Conservation (phyloP, 163 green algal species). For the Prototheca cutis region DNA sequence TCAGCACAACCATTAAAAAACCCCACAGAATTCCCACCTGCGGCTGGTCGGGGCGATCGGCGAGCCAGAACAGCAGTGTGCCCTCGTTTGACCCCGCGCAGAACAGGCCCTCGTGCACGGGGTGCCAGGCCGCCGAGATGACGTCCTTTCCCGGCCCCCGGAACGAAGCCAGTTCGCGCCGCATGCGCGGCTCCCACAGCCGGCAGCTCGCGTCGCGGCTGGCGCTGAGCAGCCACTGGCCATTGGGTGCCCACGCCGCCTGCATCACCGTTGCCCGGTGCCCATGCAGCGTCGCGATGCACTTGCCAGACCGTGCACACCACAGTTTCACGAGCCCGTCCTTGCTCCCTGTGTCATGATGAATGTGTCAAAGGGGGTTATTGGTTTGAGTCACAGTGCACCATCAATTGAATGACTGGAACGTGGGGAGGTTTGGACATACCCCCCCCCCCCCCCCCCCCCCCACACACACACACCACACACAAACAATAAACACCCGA, state of each 20-base stretch:
- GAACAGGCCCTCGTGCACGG: conserved; percentile 76
- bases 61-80: conserved; percentile 38
- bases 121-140: conserved; percentile 71
- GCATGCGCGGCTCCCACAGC: conserved; percentile 32
- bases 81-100: conserved; percentile 56
- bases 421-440: too few relatives aligned
- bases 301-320: conserved; percentile 51
- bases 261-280: conserved; percentile 80
- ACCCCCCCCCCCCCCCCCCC: too few relatives aligned
- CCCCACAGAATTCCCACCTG: too few relatives aligned
- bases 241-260: conserved; percentile 80
- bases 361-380: not conserved
- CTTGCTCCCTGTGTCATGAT: conserved; percentile 56
- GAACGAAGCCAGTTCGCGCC: conserved; percentile 61
- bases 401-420: too few relatives aligned
- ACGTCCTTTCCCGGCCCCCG: conserved; percentile 71
- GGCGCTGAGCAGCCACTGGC: conserved; percentile 76
- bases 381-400: not conserved
- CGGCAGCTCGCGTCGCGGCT: conserved; percentile 70
- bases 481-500: too few relatives aligned
- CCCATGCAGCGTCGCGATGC: conserved; percentile 58
- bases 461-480: not conserved
- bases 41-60: conserved; percentile 13
- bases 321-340: conserved; percentile 89
- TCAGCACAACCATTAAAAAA: too few relatives aligned